Evolutionary conservation across 139 green algal species (phyloP), one percentile per base, ranked within the genome.

Genomic region (Picochlorum sp.): DNA sequence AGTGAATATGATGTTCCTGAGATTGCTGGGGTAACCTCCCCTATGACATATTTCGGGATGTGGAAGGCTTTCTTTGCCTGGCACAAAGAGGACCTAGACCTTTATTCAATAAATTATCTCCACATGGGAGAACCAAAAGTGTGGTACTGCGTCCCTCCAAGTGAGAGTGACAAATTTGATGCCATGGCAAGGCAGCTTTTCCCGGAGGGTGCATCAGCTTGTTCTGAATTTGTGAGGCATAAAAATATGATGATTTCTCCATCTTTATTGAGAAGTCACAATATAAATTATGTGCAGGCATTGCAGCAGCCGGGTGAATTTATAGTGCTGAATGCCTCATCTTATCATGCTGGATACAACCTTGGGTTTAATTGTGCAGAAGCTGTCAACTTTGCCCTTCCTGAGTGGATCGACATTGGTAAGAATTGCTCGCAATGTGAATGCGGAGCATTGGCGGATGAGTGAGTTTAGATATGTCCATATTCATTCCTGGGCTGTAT

Each of bases 41-140:
- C 88, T 4, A 94, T 92, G 81, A 85, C 92, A 14, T 96, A 96
- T 77, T 94, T 91, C 69, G 88, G 88, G 15, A 88, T 21, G 8
- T 34, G 20, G 49, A 55, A 82, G 8, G 80, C 58, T 38, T 78
- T 84, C 49, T 95, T 94, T 66, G 86, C 81, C 2, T 91, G 84
- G 72, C 79, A 91, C 74, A 89, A 86, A 70, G 92, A 98, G 77
- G 92, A 98, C 66, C 74, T 88, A 20, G 92, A 98, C 72, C 77
- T 98, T 23, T 84, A 88, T 51, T 88, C 73, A 66, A 83, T 97
- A 57, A 98, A 98, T 81, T 98, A 90, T 79, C 76, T 97, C 49
- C 92, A 98, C 81, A 92, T 82, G 70, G 92, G 92, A 6, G 84
- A 81, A 26, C 84, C 89, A 57, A 97, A 98, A 82, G 72, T 85